Conservation (phyloP, 768 basidiomycete genomes). For the Amanita thiersii region DNA sequence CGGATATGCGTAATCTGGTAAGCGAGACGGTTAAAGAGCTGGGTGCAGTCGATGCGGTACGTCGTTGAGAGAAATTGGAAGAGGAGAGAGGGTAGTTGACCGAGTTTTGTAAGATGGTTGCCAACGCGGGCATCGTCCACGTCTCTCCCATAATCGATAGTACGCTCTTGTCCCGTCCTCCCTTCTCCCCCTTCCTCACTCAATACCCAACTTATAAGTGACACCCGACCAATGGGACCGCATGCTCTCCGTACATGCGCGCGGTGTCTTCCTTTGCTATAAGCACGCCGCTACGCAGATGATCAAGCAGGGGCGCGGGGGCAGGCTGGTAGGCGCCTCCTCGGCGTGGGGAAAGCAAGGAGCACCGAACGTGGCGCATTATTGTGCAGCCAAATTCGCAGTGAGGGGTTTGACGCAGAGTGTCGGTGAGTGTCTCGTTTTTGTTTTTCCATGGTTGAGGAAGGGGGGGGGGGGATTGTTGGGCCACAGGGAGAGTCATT, state of each 20-base stretch:
- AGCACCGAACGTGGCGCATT: conserved; percentile 14
- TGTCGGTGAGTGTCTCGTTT: conserved; percentile 20
- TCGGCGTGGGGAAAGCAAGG: conserved; percentile 24
- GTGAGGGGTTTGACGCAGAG: conserved; percentile 30
- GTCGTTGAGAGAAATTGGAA: not conserved
- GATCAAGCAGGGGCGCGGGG: conserved; percentile 44
- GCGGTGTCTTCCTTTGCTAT: conserved; percentile 54
- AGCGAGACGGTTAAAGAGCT: conserved; percentile 21
- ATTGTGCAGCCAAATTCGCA: conserved; percentile 30
- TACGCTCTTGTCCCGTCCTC: conserved; percentile 5
- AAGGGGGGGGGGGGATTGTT: no score
- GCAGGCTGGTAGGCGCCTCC: conserved; percentile 44
- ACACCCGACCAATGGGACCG: conserved; percentile 30
- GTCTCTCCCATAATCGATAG: conserved; percentile 14
- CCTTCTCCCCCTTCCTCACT: not conserved
- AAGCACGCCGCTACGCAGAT: conserved; percentile 57
- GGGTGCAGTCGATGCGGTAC: conserved; percentile 39
- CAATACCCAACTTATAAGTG: conserved; percentile 14
- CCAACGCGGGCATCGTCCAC: conserved; percentile 31
- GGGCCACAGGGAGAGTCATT: no score
- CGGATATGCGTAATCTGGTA: conserved; percentile 33
- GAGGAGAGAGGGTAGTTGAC: not conserved
- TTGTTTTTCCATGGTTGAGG: no score
- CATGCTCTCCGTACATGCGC: conserved; percentile 41
- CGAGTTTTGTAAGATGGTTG: conserved; percentile 30